phyloP scores from a whole-genome alignment of 176 grass and related monocot genomes.

The Guadua angustifolia region DNA sequence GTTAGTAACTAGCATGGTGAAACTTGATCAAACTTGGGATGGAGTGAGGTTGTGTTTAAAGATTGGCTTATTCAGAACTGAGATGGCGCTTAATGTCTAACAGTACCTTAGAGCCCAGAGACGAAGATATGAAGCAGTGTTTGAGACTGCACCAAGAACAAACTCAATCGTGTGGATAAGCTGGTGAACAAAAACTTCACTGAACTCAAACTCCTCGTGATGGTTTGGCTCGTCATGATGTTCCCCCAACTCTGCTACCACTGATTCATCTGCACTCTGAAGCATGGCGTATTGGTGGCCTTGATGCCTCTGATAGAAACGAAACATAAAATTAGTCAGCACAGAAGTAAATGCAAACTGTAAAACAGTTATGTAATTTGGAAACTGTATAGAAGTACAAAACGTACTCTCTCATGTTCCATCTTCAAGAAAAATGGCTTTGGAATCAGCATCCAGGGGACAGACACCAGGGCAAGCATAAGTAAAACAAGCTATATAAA shows the following conservation, averaged over 20 bases:
- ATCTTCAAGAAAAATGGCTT: constrained; percentile 84
- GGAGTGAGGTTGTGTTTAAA: not conserved
- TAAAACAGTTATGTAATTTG: constrained; percentile 14
- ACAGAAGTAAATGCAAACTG: constrained; percentile 29
- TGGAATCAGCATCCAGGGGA: constrained; percentile 97
- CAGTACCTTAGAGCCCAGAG: constrained; percentile 94
- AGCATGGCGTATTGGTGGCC: constrained; percentile 67
- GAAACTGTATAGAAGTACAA: constrained; percentile 22
- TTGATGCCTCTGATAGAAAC: constrained; percentile 74
- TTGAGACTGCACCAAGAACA: constrained; percentile 95
- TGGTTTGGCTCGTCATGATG: constrained; percentile 57
- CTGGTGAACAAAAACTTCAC: constrained; percentile 93
- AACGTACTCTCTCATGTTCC: constrained; percentile 71
- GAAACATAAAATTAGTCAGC: constrained; percentile 43
- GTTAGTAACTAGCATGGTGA: constrained; percentile 19
- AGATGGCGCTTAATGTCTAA: not conserved
- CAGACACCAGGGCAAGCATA: constrained; percentile 74
- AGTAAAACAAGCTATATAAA: constrained; percentile 68
- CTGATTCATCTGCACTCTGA: constrained; percentile 64
- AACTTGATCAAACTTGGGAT: not conserved
- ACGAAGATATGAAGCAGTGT: constrained; percentile 95
- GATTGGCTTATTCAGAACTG: not conserved
- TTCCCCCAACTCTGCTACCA: constrained; percentile 63
- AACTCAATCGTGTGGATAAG: constrained; percentile 98
- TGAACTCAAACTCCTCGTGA: constrained; percentile 90